Evolutionary conservation across 2,329 filamentous ascomycete species (phyloP).

Genomic region (Penicillium paneum): DNA sequence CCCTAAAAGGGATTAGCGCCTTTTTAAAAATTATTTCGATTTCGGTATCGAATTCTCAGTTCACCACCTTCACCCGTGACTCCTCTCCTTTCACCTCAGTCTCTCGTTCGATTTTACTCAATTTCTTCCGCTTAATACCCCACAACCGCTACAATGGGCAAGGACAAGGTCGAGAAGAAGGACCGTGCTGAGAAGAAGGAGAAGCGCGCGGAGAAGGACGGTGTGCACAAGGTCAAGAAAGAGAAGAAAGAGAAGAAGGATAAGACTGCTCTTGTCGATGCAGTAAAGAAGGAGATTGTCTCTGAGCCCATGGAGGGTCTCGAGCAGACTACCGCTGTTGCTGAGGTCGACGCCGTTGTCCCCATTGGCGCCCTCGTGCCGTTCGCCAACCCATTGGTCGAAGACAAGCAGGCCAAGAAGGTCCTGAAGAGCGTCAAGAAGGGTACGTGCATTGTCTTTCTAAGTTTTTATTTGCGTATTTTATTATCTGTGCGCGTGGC

Average conservation of each 20-base stretch:
- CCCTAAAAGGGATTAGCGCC: conserved; percentile 13
- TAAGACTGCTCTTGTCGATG: conserved; percentile 38
- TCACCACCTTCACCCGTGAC: conserved; percentile 21
- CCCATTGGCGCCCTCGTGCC: conserved; percentile 49
- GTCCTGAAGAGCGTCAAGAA: conserved; percentile 53
- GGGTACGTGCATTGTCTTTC: conserved; percentile 31
- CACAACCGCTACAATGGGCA: conserved; percentile 40
- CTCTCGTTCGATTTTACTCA: conserved; percentile 12
- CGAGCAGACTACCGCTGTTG: conserved; percentile 28
- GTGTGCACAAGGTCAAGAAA: conserved; percentile 47
- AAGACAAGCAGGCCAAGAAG: conserved; percentile 52
- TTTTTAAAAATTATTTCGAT: conserved; percentile 15
- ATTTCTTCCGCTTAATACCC: conserved; percentile 11
- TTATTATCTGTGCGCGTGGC: background rate
- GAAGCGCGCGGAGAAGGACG: conserved; percentile 47
- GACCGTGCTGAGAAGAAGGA: conserved; percentile 44
- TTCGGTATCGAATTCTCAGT: conserved; percentile 11
- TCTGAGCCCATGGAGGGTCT: conserved; percentile 37
- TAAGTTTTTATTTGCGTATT: background rate
- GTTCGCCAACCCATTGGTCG: conserved; percentile 50
- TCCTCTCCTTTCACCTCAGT: conserved; percentile 23
- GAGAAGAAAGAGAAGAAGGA: conserved; percentile 48
- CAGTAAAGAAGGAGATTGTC: conserved; percentile 41
- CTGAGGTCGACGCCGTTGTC: conserved; percentile 27
- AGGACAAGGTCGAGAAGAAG: conserved; percentile 48